Evolutionary conservation across 257 asterid species (phyloP).

Genomic region (Petunia axillaris): DNA sequence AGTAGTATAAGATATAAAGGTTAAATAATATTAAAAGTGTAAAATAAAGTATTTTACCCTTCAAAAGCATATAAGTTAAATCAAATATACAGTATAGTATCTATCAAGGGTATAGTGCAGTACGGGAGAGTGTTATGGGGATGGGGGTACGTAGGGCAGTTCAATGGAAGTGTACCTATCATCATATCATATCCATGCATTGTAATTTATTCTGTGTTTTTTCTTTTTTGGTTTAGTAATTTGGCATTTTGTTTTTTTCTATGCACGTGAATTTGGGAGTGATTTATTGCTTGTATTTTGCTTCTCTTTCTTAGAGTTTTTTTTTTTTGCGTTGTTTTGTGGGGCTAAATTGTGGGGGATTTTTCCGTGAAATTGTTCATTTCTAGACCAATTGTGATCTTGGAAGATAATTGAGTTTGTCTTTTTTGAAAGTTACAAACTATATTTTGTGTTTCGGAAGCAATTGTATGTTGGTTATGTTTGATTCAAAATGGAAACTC

Average conservation of each 20-base stretch:
- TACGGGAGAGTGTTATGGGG: background rate
- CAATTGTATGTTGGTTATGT: background rate
- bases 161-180: background rate
- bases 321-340: background rate
- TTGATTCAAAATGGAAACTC: background rate
- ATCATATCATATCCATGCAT: background rate
- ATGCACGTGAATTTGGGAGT: slow-evolving; percentile 16
- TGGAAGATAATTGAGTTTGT: background rate
- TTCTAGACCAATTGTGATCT: background rate
- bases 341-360: background rate
- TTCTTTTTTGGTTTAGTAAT: background rate
- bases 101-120: background rate
- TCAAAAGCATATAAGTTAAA: too few relatives aligned
- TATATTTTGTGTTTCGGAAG: background rate
- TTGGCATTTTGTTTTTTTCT: slow-evolving; percentile 14
- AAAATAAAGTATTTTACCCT: too few relatives aligned
- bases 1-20: too few relatives aligned
- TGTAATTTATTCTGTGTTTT: background rate
- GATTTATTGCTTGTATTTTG: background rate
- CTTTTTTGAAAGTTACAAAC: slow-evolving; percentile 7
- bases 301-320: background rate
- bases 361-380: background rate
- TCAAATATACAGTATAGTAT: too few relatives aligned
- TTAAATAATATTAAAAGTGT: too few relatives aligned
- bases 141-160: background rate